These are phyloP conservation scores for Tolypocladium endophyticum DNA, from an alignment of 2,329 filamentous ascomycete genomes.

Conservation along the genomic window DNA sequence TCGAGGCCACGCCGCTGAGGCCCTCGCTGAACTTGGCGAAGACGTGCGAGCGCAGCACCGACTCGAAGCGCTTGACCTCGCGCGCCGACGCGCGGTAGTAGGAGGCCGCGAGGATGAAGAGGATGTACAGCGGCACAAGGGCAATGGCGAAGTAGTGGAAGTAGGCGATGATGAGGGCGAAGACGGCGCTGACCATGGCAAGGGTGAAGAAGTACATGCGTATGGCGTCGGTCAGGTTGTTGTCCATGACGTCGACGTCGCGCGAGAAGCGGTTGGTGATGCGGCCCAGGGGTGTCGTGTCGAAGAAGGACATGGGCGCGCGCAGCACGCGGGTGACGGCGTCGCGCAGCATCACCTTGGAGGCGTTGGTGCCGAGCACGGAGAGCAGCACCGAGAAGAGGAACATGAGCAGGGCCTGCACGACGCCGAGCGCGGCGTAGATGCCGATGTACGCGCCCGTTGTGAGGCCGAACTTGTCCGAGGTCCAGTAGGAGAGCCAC, in stretches of 20 bases:
- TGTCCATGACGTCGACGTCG: slow-evolving; percentile 95
- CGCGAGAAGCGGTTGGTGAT: slow-evolving; percentile 96
- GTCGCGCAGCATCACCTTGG: slow-evolving; percentile 68
- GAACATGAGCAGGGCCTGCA: slow-evolving; percentile 69
- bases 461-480: slow-evolving; percentile 58
- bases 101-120: slow-evolving; percentile 72
- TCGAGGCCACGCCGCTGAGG: slow-evolving; percentile 71
- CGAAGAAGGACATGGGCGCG: slow-evolving; percentile 83
- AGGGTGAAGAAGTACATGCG: slow-evolving; percentile 87
- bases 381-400: slow-evolving; percentile 69
- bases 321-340: slow-evolving; percentile 70
- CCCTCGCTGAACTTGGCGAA: slow-evolving; percentile 90
- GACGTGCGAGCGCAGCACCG: slow-evolving; percentile 74
- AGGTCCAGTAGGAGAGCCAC: slow-evolving; percentile 93
- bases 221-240: slow-evolving; percentile 77
- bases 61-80: slow-evolving; percentile 90
- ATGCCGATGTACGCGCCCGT: slow-evolving; percentile 62
- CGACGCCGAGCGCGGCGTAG: slow-evolving; percentile 59
- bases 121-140: slow-evolving; percentile 52
- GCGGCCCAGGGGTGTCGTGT: slow-evolving; percentile 87
- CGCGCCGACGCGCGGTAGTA: slow-evolving; percentile 89
- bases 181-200: slow-evolving; percentile 72
- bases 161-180: slow-evolving; percentile 85
- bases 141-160: slow-evolving; percentile 76
- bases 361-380: slow-evolving; percentile 68